Conservation (phyloP, 108 stramenopile genomes). For the Discostella pseudostelligera region DNA sequence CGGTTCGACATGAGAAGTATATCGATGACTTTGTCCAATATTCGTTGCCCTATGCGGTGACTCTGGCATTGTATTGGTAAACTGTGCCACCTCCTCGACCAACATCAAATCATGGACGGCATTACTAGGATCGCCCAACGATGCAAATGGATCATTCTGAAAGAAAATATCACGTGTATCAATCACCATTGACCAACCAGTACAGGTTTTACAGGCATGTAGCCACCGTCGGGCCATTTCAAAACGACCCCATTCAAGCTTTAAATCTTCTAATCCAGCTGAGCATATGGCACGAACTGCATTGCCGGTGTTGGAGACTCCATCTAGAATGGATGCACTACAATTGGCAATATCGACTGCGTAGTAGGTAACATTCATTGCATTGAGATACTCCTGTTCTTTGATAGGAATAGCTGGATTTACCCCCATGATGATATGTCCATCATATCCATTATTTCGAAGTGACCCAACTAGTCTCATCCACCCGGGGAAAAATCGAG, state of each 20-base stretch:
- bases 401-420: slow-evolving; percentile 36
- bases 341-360: slow-evolving; percentile 43
- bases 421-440: slow-evolving; percentile 71
- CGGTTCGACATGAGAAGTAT: slow-evolving; percentile 18
- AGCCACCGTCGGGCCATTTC: slow-evolving; percentile 66
- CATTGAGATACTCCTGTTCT: slow-evolving; percentile 39
- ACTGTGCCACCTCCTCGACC: slow-evolving; percentile 58
- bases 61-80: slow-evolving; percentile 36
- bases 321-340: slow-evolving; percentile 21
- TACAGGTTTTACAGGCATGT: slow-evolving; percentile 60
- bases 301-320: slow-evolving; percentile 16
- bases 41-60: slow-evolving; percentile 31
- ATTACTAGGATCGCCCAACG: slow-evolving; percentile 38
- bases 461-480: slow-evolving; percentile 66
- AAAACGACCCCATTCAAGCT: slow-evolving; percentile 73
- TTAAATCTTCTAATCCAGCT: slow-evolving; percentile 46
- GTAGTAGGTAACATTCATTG: slow-evolving; percentile 50
- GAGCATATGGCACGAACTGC: slow-evolving; percentile 40
- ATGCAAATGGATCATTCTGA: slow-evolving; percentile 73
- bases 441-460: slow-evolving; percentile 62
- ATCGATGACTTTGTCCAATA: slow-evolving; percentile 30
- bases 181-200: slow-evolving; percentile 68
- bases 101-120: slow-evolving; percentile 64
- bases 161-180: slow-evolving; percentile 75
- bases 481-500: slow-evolving; percentile 32